Evolutionary conservation across 1,139 yeast genomes (phyloP), one percentile per base, ranked within the genome.

Genomic region (Saccharomyces pastorianus): DNA sequence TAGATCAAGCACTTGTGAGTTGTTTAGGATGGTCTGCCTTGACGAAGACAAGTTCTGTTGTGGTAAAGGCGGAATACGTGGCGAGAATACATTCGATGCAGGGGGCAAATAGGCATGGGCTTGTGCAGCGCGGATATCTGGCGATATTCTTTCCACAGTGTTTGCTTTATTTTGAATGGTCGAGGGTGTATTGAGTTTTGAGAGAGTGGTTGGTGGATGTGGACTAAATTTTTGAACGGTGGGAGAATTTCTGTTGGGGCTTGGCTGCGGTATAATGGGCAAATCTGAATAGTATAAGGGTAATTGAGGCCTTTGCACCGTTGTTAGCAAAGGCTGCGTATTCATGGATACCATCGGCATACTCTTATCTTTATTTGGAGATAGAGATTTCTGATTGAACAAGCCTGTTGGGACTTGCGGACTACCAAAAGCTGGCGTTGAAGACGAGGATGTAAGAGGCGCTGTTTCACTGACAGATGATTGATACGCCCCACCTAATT

Each of bases 1-100:
- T 6, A 67, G 55, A 28, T 61, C 58, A 41, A 34, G 26, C 7
- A 46, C 26, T 41, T 48, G 26, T 27, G 46, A 13, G 20, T 28
- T 23, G 44, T 38, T 38, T 6, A 17, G 25, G 9, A 38, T 9
- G 13, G n/a, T 6, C 25, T 17, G 44, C 3, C 6, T 38, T 7
- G 44, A 17, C 9, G 23, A 4, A 11, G n/a, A 38, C 6, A 17
- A 38, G 17, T 38, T 17, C 44, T 38, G 44, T 5, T 38, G 44
- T 2, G 44, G 44, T 9, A 38, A 38, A 38, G 44, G 44, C 44
- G 44, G 44, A 11, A 38, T 38, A 17, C 44, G 44, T 7, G 44
- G 44, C 44, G 6, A 25, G 3, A 17, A 14, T 9, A 38, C 25
- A 17, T 38, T 17, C 6, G 25, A 31, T 31, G 14, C 38, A 2